A percentile compares a stretch with the other conserved stretches of the same genome.
Conservation (phyloP, 2,329 filamentous ascomycete species). For the Fusarium sp. region DNA sequence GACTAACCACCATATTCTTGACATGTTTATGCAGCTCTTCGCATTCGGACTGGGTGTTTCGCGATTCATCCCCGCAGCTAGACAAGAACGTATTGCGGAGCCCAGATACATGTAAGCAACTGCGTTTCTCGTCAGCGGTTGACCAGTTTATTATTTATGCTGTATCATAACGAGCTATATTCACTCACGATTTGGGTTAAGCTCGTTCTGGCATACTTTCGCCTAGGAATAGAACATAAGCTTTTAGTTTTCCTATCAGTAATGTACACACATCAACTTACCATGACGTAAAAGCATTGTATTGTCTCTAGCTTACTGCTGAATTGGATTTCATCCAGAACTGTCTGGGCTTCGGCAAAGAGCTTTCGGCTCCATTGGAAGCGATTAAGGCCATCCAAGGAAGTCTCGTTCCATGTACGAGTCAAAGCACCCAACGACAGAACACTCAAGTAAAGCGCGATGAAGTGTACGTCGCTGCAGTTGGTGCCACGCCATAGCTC, state of each 20-base stretch:
- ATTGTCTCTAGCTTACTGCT: constrained; percentile 10
- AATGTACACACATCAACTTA: background rate
- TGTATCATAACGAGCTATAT: no score
- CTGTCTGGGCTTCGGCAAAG: constrained; percentile 1
- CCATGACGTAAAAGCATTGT: constrained; percentile 15
- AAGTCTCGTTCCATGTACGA: background rate
- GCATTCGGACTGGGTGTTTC: constrained; percentile 1
- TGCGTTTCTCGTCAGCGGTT: background rate
- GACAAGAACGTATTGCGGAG: constrained; percentile 10
- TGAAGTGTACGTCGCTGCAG: background rate
- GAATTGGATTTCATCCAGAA: constrained; percentile 9
- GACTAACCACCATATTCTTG: constrained; percentile 20
- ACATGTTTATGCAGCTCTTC: background rate
- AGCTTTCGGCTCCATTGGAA: constrained; percentile 14
- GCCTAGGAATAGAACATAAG: background rate
- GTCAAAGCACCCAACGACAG: constrained; percentile 12
- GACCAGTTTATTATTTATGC: background rate
- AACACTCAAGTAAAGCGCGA: constrained; percentile 12
- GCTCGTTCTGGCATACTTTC: constrained; percentile 20
- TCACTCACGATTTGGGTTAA: constrained; percentile 13
- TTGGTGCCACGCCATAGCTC: constrained; percentile 3
- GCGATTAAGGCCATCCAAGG: background rate
- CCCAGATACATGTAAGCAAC: constrained; percentile 22
- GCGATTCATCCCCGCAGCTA: constrained; percentile 14
- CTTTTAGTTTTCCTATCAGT: no score